Conservation (phyloP, 73 alveolate species). For the Halteria grandinella region DNA sequence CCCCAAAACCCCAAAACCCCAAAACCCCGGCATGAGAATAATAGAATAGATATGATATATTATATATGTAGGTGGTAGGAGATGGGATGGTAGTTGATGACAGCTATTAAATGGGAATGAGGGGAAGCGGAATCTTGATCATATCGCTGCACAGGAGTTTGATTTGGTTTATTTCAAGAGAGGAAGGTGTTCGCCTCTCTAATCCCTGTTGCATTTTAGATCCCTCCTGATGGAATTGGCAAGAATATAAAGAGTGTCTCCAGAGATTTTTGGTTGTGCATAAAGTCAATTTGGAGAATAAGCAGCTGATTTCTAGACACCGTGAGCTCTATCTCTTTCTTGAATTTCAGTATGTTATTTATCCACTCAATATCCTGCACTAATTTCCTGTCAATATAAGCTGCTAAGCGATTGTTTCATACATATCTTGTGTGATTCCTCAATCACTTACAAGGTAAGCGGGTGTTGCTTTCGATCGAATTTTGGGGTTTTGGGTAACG, state of each 20-base stretch:
- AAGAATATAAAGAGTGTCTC: slow-evolving; percentile 22
- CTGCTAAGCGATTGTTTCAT: slow-evolving; percentile 13
- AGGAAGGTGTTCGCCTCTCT: slow-evolving; percentile 20
- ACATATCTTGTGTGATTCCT: slow-evolving; percentile 59
- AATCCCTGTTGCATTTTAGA: slow-evolving; percentile 29
- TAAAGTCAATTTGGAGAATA: slow-evolving; percentile 21
- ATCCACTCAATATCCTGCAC: slow-evolving; percentile 30
- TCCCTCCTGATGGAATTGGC: slow-evolving; percentile 46
- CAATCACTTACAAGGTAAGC: slow-evolving; percentile 7
- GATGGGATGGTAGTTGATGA: slow-evolving; percentile 53
- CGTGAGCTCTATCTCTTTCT: slow-evolving; percentile 37
- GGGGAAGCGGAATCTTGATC: not conserved
- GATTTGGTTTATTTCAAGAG: slow-evolving; percentile 30
- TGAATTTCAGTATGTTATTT: slow-evolving; percentile 43
- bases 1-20: no score
- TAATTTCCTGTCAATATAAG: not conserved
- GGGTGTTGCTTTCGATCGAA: slow-evolving; percentile 27
- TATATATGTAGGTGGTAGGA: slow-evolving; percentile 52
- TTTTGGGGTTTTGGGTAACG: slow-evolving; percentile 41
- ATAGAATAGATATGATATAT: no score
- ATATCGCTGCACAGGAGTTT: slow-evolving; percentile 3
- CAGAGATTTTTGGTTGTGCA: slow-evolving; percentile 3
- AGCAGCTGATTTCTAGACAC: not conserved
- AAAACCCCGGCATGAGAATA: no score
- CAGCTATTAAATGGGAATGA: slow-evolving; percentile 20